Conservation (phyloP, 352 stramenopile species). For the Pythium biforme region DNA sequence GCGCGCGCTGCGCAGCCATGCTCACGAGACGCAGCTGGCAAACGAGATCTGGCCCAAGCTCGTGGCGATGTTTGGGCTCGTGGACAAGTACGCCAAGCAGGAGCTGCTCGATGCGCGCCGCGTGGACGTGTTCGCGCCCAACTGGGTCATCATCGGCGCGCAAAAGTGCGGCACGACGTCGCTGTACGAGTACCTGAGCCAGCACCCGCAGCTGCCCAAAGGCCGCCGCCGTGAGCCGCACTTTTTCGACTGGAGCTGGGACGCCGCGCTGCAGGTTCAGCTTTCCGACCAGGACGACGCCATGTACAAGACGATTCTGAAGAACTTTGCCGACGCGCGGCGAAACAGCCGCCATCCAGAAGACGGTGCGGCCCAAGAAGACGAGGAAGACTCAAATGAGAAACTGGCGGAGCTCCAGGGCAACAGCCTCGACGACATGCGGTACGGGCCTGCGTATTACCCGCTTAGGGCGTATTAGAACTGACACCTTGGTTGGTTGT, state of each 20-base stretch:
- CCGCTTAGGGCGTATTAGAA: neutral
- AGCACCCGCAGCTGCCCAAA: constrained; percentile 87
- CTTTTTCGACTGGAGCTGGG: constrained; percentile 67
- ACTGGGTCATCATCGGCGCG: constrained; percentile 59
- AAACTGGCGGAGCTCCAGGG: constrained; percentile 19
- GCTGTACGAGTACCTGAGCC: constrained; percentile 57
- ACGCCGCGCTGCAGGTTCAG: constrained; percentile 30
- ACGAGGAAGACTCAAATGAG: neutral
- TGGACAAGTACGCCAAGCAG: constrained; percentile 36
- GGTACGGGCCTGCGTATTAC: constrained; percentile 24
- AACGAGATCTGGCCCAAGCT: constrained; percentile 33
- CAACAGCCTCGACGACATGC: constrained; percentile 45
- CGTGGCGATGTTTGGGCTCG: constrained; percentile 41
- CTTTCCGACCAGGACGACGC: constrained; percentile 29
- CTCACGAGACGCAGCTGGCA: constrained; percentile 14
- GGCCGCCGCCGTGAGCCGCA: constrained; percentile 65
- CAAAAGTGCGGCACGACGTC: constrained; percentile 72
- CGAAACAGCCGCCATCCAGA: neutral
- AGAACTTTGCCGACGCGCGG: constrained; percentile 21
- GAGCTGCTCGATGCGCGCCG: constrained; percentile 30
- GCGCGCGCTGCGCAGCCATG: constrained; percentile 20
- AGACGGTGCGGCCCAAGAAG: neutral
- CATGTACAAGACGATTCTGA: constrained; percentile 29
- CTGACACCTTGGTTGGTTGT: neutral
- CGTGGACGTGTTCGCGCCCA: constrained; percentile 33